These are phyloP conservation scores for Cronartium quercuum DNA, from an alignment of 1,284 basidiomycete genomes.

Conservation along the genomic window DNA sequence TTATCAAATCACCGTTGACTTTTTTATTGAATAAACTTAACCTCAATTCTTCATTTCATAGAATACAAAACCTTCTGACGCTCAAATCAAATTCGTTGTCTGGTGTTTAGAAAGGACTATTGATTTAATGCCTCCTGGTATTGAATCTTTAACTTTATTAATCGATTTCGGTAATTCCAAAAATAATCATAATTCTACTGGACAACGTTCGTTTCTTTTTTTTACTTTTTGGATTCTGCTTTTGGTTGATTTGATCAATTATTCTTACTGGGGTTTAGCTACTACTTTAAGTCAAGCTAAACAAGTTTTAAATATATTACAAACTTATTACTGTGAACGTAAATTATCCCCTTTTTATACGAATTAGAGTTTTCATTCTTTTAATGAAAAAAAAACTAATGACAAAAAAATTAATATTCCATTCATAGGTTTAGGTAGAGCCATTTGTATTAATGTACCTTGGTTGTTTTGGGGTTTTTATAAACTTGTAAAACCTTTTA, in stretches of 20 bases:
- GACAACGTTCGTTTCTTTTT: background rate
- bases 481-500: slow-evolving; percentile 74
- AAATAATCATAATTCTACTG: background rate
- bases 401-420: background rate
- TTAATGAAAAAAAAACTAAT: too few relatives aligned
- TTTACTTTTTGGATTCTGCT: background rate
- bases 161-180: slow-evolving; percentile 9
- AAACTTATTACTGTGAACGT: slow-evolving; percentile 78
- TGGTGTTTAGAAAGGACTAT: slow-evolving; percentile 51
- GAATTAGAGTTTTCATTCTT: background rate
- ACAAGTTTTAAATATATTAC: slow-evolving; percentile 70
- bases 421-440: slow-evolving; percentile 63
- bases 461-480: slow-evolving; percentile 53
- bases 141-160: slow-evolving; percentile 45
- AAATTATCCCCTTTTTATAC: background rate
- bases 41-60: background rate
- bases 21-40: background rate
- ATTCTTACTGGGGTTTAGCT: slow-evolving; percentile 37
- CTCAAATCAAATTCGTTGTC: slow-evolving; percentile 51
- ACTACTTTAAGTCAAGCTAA: slow-evolving; percentile 25
- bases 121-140: slow-evolving; percentile 49
- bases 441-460: slow-evolving; percentile 76
- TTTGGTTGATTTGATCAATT: background rate
- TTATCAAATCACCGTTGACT: slow-evolving; percentile 34
- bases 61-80: slow-evolving; percentile 43